Conservation (phyloP, 2,329 filamentous ascomycete species). For the Fusarium sp. region DNA sequence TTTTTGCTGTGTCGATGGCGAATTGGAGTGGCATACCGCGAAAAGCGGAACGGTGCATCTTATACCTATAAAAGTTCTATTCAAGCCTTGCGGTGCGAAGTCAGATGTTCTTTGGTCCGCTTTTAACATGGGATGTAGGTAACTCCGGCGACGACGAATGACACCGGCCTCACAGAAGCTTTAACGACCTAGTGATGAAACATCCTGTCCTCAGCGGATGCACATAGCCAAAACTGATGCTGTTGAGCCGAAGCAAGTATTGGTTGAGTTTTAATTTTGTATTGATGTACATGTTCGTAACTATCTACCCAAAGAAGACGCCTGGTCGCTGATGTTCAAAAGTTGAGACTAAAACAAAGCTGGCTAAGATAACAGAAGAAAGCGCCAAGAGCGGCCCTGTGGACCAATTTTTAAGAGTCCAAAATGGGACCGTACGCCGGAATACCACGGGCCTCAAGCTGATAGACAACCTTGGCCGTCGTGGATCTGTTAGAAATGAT, state of each 20-base stretch:
- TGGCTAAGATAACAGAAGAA: background rate
- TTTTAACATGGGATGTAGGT: too few species aligned
- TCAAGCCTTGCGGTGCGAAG: too few species aligned
- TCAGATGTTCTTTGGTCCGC: too few species aligned
- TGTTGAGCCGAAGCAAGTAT: rapidly evolving
- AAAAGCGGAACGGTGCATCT: too few species aligned
- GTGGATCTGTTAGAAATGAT: slow-evolving; percentile 74
- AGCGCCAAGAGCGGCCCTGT: background rate
- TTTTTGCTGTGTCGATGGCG: too few species aligned
- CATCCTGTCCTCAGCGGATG: too few species aligned
- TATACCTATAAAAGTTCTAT: too few species aligned
- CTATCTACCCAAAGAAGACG: background rate
- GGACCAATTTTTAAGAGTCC: slow-evolving; percentile 55
- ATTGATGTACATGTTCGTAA: background rate
- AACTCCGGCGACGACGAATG: too few species aligned
- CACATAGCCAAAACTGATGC: too few species aligned
- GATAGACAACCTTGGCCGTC: slow-evolving; percentile 72
- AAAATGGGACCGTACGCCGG: slow-evolving; percentile 77
- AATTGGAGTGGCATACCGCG: too few species aligned
- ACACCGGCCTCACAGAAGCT: too few species aligned
- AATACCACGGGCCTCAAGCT: slow-evolving; percentile 70
- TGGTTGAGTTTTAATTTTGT: background rate
- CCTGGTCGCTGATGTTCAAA: background rate
- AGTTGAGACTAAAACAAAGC: background rate
- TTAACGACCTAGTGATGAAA: too few species aligned